Evolutionary conservation across 306 rosid genomes (phyloP).

Genomic region (Macrotyloma uniflorum): DNA sequence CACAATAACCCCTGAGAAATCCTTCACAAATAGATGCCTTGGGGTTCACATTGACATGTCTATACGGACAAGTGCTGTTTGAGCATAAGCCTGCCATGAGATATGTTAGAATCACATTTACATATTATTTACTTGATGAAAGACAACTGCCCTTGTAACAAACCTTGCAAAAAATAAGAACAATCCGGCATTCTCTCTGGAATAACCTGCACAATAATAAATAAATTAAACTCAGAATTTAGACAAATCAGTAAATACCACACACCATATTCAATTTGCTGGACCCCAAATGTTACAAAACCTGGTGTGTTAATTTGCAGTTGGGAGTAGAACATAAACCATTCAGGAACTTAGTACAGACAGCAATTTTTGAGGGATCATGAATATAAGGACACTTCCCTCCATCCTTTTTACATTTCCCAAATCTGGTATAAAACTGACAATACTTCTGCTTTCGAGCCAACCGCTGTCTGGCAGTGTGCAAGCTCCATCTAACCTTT

Average conservation of each 20-base stretch:
- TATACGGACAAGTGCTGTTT: constrained; percentile 78
- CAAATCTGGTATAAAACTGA: constrained; percentile 93
- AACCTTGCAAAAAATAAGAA: constrained; percentile 92
- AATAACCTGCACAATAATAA: constrained; percentile 74
- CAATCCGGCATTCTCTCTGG: constrained; percentile 99
- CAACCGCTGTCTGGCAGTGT: constrained; percentile 91
- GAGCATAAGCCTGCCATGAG: constrained; percentile 87
- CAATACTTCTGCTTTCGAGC: constrained; percentile 87
- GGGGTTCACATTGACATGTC: constrained; percentile 95
- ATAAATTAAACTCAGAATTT: constrained; percentile 34
- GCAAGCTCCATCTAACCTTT: constrained; percentile 98
- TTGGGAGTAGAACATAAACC: constrained; percentile 82
- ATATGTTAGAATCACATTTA: constrained; percentile 52
- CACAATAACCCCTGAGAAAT: constrained; percentile 94
- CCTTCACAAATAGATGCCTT: constrained; percentile 85
- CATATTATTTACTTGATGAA: constrained; percentile 27
- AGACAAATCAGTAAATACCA: constrained; percentile 31
- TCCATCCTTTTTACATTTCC: constrained; percentile 88
- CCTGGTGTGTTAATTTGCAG: constrained; percentile 99
- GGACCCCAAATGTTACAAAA: constrained; percentile 46
- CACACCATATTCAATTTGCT: constrained; percentile 42
- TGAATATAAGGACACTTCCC: constrained; percentile 95
- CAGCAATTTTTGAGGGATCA: constrained; percentile 93
- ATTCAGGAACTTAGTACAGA: constrained; percentile 92
- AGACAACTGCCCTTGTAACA: constrained; percentile 26